Conservation (phyloP, 306 rosid species). For the Quillaja saponaria region DNA sequence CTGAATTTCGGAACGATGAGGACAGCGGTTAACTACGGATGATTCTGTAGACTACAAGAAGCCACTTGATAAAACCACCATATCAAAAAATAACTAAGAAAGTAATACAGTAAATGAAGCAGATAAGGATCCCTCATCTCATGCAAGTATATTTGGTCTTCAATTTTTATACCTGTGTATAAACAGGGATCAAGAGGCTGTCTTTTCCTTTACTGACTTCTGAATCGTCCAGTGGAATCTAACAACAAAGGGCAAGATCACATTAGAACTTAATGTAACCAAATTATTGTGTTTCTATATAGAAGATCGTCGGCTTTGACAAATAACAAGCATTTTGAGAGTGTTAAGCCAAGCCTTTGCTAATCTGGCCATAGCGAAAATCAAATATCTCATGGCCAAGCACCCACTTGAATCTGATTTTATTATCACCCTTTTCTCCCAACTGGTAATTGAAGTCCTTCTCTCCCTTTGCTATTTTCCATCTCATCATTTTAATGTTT, state of each 20-base stretch:
- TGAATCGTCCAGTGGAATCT: conserved; percentile 65
- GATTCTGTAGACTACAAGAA: conserved; percentile 54
- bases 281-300: neutral
- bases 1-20: conserved; percentile 95
- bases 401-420: conserved; percentile 1
- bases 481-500: too few species aligned
- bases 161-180: conserved; percentile 52
- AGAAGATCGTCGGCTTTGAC: conserved; percentile 14
- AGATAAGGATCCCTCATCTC: conserved; percentile 8
- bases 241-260: too few species aligned
- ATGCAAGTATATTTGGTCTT: conserved; percentile 13
- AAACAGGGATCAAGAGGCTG: conserved; percentile 70
- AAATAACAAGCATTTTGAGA: conserved; percentile 13
- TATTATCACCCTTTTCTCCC: too few species aligned
- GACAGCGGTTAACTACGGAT: conserved; percentile 63
- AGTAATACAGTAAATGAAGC: neutral
- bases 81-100: conserved; percentile 18
- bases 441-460: too few species aligned
- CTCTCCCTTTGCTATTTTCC: too few species aligned
- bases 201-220: conserved; percentile 68
- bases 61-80: conserved; percentile 12
- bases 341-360: conserved; percentile 9
- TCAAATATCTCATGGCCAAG: neutral
- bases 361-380: neutral
- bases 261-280: too few species aligned